Evolutionary conservation across 441 rosid species (phyloP), one percentile per base, ranked within the genome.

Genomic region (Populus hybrid): DNA sequence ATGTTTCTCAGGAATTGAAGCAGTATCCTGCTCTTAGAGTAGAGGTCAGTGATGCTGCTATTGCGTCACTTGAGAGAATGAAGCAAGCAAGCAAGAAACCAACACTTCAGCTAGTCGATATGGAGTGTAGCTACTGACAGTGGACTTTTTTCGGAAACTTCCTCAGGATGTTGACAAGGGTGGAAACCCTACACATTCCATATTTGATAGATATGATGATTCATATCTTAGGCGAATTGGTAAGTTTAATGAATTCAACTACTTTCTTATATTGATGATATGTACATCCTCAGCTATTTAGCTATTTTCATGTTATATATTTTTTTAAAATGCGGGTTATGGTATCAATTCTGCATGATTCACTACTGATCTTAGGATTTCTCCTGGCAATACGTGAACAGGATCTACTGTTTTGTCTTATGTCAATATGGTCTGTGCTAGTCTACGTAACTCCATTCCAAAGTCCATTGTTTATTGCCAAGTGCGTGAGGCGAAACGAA

Each of bases 81-180:
- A 91, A 87, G 81, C 95, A 89, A 28, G 89, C 83, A 74, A 95
- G 99, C 86, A 90, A 86, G 87, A 95, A 93, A 83, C 92, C 99
- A 65, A 83, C 99, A 70, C 92, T 93, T 76, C 88, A 92, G 85
- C 87, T 93, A 73, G 99, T 95, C 10, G 98, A 95, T 75, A 95
- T 95, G 99, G 98, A 93, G 79, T 84, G 89, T 77, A 85, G 94
- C 82, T 95, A 95, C 88, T 93, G 73, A 95, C 97, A n/a, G 97
- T 95, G 73, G 98, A 93, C 79, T 95, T 90, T 88, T 95, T 95
- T 85, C 87, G 99, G 84, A 95, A 90, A 85, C 97, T 95, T 85
- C 99, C 99, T 50, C 98, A 91, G 84, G 99, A 95, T 86, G 91
- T 87, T 28, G 99, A 95, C 80, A 95, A 91, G 88, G 99, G 99